Percentiles rank a stretch among this genome's conserved stretches.
Conservation (phyloP, 371 early-diverging fungal species). For the Circinella umbellata region DNA sequence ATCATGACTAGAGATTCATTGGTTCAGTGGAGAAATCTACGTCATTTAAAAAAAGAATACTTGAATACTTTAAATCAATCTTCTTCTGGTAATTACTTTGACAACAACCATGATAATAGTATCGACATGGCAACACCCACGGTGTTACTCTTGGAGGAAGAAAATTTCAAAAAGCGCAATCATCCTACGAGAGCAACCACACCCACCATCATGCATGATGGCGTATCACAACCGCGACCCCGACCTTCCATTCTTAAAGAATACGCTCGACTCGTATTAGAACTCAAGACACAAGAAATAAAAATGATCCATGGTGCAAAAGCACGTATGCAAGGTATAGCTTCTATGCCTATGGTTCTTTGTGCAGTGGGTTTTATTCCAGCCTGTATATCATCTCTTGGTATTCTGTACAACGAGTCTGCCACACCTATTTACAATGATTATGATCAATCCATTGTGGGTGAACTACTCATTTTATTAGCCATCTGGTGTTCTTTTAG, state of each 20-base stretch:
- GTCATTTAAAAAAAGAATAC: not conserved
- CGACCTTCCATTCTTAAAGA: not conserved
- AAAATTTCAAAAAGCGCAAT: not conserved
- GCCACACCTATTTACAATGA: not conserved
- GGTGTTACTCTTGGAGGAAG: not conserved
- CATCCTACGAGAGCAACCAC: not conserved
- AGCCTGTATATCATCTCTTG: not conserved
- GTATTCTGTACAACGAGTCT: not conserved
- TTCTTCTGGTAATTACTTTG: not conserved
- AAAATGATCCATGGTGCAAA: not conserved
- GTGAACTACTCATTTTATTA: not conserved
- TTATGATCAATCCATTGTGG: not conserved
- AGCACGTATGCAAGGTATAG: not conserved
- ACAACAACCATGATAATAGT: not conserved
- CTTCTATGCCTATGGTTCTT: not conserved
- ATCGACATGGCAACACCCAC: not conserved
- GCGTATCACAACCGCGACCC: too few species aligned
- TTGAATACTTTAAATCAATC: not conserved
- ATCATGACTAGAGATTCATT: not conserved
- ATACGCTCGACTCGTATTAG: not conserved
- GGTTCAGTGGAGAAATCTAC: not conserved
- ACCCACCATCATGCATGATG: too few species aligned
- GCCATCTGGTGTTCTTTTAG: constrained; percentile 3
- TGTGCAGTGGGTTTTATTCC: not conserved
- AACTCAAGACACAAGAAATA: not conserved